phyloP scores from a whole-genome alignment of 805 yeast genomes.

The Metschnikowia dekortorum region DNA sequence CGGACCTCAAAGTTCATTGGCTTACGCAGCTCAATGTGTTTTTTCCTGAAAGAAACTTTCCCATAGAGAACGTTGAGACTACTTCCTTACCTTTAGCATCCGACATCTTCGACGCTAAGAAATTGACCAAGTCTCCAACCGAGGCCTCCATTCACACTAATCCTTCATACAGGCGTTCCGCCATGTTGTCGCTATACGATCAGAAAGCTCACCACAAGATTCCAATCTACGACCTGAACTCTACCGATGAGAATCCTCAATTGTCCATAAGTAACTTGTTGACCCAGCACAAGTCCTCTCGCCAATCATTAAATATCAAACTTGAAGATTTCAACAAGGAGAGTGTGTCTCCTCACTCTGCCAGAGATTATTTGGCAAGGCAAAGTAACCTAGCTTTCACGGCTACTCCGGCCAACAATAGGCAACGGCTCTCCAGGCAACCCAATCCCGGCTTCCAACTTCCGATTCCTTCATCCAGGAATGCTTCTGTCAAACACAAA shows the following conservation, averaged over 20 bases:
- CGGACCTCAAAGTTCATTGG: conserved; percentile 42
- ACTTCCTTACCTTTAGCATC: conserved; percentile 23
- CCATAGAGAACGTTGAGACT: conserved; percentile 9
- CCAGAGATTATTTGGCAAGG: background rate
- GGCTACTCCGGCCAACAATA: background rate
- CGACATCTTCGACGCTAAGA: conserved; percentile 21
- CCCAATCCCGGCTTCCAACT: background rate
- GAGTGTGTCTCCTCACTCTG: conserved; percentile 6
- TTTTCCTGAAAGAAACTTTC: conserved; percentile 21
- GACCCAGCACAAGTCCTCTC: conserved; percentile 36
- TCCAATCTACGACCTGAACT: conserved; percentile 25
- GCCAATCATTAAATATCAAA: conserved; percentile 28
- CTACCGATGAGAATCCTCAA: conserved; percentile 33
- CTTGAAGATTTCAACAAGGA: conserved; percentile 18
- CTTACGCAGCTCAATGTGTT: conserved; percentile 28
- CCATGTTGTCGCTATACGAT: conserved; percentile 43
- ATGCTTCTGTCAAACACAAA: conserved; percentile 22
- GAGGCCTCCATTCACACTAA: conserved; percentile 39
- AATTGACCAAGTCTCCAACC: conserved; percentile 29
- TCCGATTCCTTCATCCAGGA: conserved; percentile 5
- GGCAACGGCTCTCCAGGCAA: conserved; percentile 4
- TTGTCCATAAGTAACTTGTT: conserved; percentile 34
- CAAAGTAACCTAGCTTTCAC: background rate
- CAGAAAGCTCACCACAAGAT: conserved; percentile 33
- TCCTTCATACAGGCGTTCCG: conserved; percentile 41